Evolutionary conservation across 78 protist genomes (phyloP).

Genomic region (Emiliania huxleyi): DNA sequence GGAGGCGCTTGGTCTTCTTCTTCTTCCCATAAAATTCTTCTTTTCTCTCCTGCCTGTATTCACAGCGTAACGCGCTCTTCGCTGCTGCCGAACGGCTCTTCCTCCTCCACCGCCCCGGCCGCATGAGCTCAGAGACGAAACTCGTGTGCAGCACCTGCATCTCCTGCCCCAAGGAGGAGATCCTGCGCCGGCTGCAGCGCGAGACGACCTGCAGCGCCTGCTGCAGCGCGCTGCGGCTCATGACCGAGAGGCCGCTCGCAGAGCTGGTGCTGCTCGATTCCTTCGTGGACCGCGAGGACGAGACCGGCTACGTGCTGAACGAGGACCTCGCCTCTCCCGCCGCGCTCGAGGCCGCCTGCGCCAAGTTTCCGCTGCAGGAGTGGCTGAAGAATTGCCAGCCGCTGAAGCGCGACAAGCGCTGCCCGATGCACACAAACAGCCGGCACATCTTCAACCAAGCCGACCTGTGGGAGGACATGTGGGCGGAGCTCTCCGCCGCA

Average conservation of each 20-base stretch:
- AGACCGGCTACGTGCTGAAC: neutral
- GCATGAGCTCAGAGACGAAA: neutral
- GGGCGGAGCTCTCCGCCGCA: neutral
- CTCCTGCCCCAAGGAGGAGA: neutral
- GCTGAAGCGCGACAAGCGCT: neutral
- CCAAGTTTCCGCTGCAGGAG: neutral
- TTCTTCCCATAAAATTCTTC: no score
- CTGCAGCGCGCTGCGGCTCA: slow-evolving; percentile 2
- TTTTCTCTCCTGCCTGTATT: no score
- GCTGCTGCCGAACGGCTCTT: no score
- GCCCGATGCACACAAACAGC: slow-evolving; percentile 13
- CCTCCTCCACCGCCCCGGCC: neutral
- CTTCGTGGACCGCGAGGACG: neutral
- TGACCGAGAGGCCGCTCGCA: neutral
- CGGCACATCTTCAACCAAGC: slow-evolving; percentile 9
- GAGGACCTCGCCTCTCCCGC: neutral
- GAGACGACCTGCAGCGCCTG: slow-evolving; percentile 3
- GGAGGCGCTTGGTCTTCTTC: no score
- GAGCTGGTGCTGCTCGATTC: neutral
- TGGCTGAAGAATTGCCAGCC: slow-evolving; percentile 17
- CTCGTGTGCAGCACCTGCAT: no score
- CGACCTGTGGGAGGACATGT: slow-evolving; percentile 22
- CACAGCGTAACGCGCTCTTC: no score
- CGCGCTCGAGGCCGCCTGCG: neutral
- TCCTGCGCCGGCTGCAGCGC: slow-evolving; percentile 13